Evolutionary conservation across 1,139 yeast species (phyloP), one percentile per base, ranked within the genome.

Genomic region (Lodderomyces jiufengensis): DNA sequence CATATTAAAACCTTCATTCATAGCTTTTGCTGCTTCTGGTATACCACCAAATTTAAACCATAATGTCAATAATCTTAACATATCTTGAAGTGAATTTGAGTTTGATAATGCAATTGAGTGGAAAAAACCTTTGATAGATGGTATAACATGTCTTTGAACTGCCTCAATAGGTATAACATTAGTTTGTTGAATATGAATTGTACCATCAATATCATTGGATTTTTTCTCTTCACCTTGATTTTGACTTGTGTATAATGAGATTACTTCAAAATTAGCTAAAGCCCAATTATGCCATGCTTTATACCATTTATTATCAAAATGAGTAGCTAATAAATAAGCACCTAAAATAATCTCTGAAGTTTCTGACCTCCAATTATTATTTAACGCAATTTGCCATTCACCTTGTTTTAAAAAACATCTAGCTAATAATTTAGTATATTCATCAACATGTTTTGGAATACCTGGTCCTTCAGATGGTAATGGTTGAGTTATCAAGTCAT

Each of bases 201-300:
- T 24, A 5, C 13, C 26, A 24, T 12, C 26, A 9, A 18, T 5
- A 18, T 18, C 20, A 18, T 18, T 18, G 5, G 20, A 18, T 18
- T 18, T 18, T 18, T 18, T 18, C 7, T 18, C 20, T 18, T 49
- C 56, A 51, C 29, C 54, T 55, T 31, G 28, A 28, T 55, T 57
- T 36, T 64, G 70, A 10, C 74, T 61, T 0, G 80, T 73, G 47
- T 69, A 69, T 35, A 83, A 70, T 0, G 96, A 84, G 21, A 92
- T 85, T 1, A 90, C 97, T 54, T 90, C 97, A 56, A 88, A 94
- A 57, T 94, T 94, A 0, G 98, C 97, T 51, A 94, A 66, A 0
- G 98, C 98, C 99, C 99, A 94, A 54, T 88, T 90, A 54, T 94
- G 99, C 98, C 98, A 94, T 15, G 98, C 98, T 52, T 94, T 92